These are phyloP conservation scores for Sanghuangporus baumii DNA, from an alignment of 1,284 basidiomycete genomes.

Conservation along the genomic window DNA sequence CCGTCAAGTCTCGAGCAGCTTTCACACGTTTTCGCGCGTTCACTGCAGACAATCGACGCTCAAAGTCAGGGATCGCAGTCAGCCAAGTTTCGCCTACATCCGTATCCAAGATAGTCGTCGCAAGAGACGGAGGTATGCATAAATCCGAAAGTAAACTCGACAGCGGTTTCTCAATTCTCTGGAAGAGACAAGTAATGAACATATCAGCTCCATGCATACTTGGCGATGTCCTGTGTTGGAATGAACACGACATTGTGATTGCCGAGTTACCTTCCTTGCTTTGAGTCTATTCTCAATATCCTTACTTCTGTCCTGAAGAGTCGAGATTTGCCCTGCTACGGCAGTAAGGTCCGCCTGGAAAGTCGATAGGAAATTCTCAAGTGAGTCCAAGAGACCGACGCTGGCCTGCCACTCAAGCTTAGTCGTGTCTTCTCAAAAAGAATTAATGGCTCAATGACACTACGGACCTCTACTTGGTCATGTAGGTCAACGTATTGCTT, in stretches of 20 bases:
- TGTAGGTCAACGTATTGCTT: slow-evolving; percentile 79
- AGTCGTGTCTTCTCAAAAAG: neutral
- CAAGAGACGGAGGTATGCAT: slow-evolving; percentile 76
- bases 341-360: slow-evolving; percentile 92
- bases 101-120: slow-evolving; percentile 79
- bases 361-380: slow-evolving; percentile 88
- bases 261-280: slow-evolving; percentile 64
- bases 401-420: slow-evolving; percentile 49
- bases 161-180: slow-evolving; percentile 88
- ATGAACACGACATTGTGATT: neutral
- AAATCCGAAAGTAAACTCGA: slow-evolving; percentile 77
- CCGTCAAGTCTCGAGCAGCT: slow-evolving; percentile 76
- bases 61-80: slow-evolving; percentile 72
- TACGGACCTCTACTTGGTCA: slow-evolving; percentile 67
- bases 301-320: slow-evolving; percentile 85
- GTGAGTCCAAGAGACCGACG: slow-evolving; percentile 71
- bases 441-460: slow-evolving; percentile 4
- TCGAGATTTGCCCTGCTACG: slow-evolving; percentile 93
- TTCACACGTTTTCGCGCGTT: slow-evolving; percentile 74
- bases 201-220: neutral
- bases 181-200: slow-evolving; percentile 12
- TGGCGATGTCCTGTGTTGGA: neutral
- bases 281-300: slow-evolving; percentile 85
- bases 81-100: slow-evolving; percentile 84
- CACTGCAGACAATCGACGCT: slow-evolving; percentile 65